A percentile compares a stretch with the other conserved stretches of the same genome.
Evolutionary conservation across 305 asterid genomes (phyloP).

Genomic region (Fraxinus xanthoxyloides): DNA sequence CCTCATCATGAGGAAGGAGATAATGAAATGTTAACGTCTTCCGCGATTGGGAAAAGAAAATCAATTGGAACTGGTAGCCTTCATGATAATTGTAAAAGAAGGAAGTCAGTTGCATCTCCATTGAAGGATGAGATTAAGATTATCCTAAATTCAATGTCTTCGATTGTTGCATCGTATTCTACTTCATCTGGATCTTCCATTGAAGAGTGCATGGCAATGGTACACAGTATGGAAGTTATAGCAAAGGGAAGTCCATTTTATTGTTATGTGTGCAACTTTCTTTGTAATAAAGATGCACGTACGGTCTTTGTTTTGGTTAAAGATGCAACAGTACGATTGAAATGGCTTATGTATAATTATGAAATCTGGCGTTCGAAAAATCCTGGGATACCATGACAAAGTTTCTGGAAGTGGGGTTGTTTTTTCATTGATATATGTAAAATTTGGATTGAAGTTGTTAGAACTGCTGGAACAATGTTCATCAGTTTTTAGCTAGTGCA

Average conservation of each 20-base stretch:
- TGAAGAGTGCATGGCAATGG: neutral
- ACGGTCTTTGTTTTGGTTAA: neutral
- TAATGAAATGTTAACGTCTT: neutral
- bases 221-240: neutral
- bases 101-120: neutral
- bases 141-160: neutral
- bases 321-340: neutral
- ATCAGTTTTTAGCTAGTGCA: neutral
- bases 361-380: neutral
- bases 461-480: neutral
- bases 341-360: neutral
- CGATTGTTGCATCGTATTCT: neutral
- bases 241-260: neutral
- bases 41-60: neutral
- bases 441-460: neutral
- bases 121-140: neutral
- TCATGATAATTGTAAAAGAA: neutral
- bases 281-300: neutral
- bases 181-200: neutral
- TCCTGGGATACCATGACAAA: neutral
- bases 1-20: neutral
- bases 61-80: neutral
- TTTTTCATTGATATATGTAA: neutral
- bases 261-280: neutral
- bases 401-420: neutral